Conservation (phyloP, 2,329 filamentous ascomycete genomes). For the Fusarium duplospermum region DNA sequence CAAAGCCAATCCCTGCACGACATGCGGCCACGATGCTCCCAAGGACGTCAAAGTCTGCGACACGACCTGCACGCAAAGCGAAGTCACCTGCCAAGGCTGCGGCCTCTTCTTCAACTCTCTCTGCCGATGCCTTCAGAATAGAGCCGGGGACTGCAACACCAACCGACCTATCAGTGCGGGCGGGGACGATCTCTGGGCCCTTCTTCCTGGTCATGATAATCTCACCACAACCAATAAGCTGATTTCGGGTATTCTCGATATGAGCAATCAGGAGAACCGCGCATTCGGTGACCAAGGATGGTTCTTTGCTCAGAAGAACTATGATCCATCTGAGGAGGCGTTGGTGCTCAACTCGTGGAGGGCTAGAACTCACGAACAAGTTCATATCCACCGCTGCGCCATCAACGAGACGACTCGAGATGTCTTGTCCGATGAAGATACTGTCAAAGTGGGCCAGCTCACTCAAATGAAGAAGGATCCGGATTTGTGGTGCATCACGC, state of each 20-base stretch:
- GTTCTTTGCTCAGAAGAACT: conserved; percentile 18
- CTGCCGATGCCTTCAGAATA: neutral
- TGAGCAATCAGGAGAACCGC: neutral
- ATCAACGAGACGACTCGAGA: conserved; percentile 2
- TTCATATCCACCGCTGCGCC: conserved; percentile 31
- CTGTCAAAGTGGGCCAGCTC: neutral
- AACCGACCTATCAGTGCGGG: neutral
- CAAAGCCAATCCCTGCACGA: neutral
- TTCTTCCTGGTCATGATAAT: neutral
- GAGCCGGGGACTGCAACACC: neutral
- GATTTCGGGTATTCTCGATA: conserved; percentile 15
- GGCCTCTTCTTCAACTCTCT: neutral
- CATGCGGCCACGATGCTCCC: neutral
- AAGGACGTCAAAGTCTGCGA: neutral
- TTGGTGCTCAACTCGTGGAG: conserved; percentile 26
- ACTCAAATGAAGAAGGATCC: neutral
- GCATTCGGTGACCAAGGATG: conserved; percentile 16
- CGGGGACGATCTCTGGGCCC: conserved; percentile 5
- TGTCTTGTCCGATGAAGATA: neutral
- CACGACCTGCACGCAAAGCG: neutral
- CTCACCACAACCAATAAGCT: conserved; percentile 19
- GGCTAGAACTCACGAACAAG: conserved; percentile 18
- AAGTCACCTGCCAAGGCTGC: neutral
- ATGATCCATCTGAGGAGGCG: neutral
- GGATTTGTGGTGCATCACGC: conserved; percentile 9